Base-by-base conservation (phyloP, 371 early-diverging fungal species). In the Mortierella polycephala region DNA sequence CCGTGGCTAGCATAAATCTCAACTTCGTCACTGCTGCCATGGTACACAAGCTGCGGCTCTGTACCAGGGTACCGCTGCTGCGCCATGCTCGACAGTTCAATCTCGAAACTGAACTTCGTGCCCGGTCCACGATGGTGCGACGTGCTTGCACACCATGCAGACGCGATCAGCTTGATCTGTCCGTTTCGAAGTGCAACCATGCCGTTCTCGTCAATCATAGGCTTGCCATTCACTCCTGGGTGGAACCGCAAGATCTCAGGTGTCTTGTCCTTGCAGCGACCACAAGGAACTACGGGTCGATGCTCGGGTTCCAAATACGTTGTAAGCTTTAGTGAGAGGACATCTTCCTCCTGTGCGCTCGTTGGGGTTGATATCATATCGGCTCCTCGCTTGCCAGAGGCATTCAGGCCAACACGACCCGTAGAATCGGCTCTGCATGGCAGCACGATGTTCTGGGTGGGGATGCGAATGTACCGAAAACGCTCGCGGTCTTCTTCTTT, bases 201-300 rank as follows among this genome's bases (percentile, higher is more conserved):
- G 21, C 71, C 71, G 64, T 70, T 70, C 37, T 70, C 71, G n/a
- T 70, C 71, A 18, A 70, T 70, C 71, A 70, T 70, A 14, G 71
- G 71, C 55, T 70, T 70, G 21, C 71, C 71, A 39, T 70, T 70
- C 54, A 70, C 71, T 52, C 71, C 71, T 2, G 71, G 71, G 42
- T 70, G 71, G 64, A 64, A 70, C 8, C 71, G 59, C 14, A 70
- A 53, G 41, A 70, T 70, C 64, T 70, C 71, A 13, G 71, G 71
- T 5, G 71, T 70, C 60, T 70, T 70, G 49, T 70, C 71, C 55
- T 70, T 70, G 60, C 71, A 70, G 2, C 71, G 71, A 47, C 71
- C 71, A 50, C 71, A 70, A 47, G 71, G 71, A 40, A 63, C 64
- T 9, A 70, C 71, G 39, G 63, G 41, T 11, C 71, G 71, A 42